Evolutionary conservation across 2,329 filamentous ascomycete species (phyloP).

Genomic region (Exophiala sp.): DNA sequence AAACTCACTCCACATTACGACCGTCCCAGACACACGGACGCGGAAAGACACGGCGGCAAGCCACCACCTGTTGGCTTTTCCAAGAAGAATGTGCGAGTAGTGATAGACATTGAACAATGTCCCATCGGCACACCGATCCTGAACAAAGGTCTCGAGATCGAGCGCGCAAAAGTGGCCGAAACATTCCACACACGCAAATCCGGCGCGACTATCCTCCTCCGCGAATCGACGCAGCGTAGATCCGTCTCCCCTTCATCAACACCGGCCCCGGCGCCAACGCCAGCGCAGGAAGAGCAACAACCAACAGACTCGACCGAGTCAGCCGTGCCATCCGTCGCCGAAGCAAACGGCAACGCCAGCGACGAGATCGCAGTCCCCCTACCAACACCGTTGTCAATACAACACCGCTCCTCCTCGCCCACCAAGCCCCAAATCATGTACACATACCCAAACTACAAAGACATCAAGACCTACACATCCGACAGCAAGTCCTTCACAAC

Average conservation of each 20-base stretch:
- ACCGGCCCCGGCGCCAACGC: constrained; percentile 23
- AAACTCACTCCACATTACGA: constrained; percentile 98
- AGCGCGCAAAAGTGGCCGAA: constrained; percentile 69
- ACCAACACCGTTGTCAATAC: constrained; percentile 3
- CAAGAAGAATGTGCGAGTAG: constrained; percentile 69
- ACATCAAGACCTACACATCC: constrained; percentile 85
- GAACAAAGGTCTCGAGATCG: constrained; percentile 70
- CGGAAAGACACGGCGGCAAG: constrained; percentile 47
- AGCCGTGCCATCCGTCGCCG: background rate
- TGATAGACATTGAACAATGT: constrained; percentile 95
- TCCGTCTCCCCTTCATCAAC: constrained; percentile 21
- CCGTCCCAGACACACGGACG: constrained; percentile 48
- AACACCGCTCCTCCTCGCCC: constrained; percentile 32
- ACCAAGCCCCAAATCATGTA: constrained; percentile 51
- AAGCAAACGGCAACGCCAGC: background rate
- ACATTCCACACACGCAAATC: constrained; percentile 70
- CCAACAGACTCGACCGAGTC: background rate
- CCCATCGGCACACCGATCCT: constrained; percentile 90
- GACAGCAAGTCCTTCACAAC: constrained; percentile 77
- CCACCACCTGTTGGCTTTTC: constrained; percentile 87
- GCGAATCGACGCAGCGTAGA: constrained; percentile 73
- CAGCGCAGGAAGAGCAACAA: background rate
- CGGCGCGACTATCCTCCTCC: constrained; percentile 83
- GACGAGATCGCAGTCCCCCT: constrained; percentile 1
- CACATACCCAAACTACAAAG: constrained; percentile 60